Evolutionary conservation across 139 green algal species (phyloP).

Genomic region (Tetratostichococcus sp.): DNA sequence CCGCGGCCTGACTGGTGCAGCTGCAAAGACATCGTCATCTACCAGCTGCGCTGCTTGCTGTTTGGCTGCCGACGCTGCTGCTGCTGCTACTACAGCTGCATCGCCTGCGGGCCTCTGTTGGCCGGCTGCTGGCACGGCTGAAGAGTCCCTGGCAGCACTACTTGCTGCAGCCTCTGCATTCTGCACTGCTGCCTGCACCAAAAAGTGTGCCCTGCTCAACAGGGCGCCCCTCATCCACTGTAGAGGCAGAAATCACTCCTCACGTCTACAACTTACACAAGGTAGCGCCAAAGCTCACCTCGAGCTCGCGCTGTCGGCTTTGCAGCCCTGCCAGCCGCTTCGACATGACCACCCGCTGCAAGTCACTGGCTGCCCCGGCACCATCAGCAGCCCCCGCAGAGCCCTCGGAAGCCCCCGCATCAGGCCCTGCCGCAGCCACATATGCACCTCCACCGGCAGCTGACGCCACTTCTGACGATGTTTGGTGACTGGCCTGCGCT

Average conservation of each 20-base stretch:
- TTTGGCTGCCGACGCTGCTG: not conserved
- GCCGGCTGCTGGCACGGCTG: constrained; percentile 4
- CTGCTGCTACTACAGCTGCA: not conserved
- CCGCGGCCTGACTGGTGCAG: not conserved
- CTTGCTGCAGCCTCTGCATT: not conserved
- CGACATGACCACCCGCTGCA: constrained; percentile 35
- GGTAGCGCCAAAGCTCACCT: not conserved
- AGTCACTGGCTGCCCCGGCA: not conserved
- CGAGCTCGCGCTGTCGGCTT: constrained; percentile 17
- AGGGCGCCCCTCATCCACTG: not conserved
- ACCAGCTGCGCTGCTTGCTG: constrained; percentile 7
- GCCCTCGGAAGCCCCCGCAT: not conserved
- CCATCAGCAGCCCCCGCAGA: not conserved
- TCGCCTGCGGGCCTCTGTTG: not conserved
- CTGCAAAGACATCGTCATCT: constrained; percentile 34
- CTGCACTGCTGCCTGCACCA: not conserved
- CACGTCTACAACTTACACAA: not conserved
- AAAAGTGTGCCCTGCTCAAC: too few species aligned
- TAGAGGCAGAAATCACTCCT: not conserved
- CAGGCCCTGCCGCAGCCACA: too few species aligned
- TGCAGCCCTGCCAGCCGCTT: constrained; percentile 32
- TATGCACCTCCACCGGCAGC: not conserved
- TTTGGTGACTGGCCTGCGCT: not conserved
- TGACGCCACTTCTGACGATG: not conserved
- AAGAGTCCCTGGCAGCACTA: too few species aligned